Evolutionary conservation across 208 protist genomes (phyloP).

Genomic region (Naegleria gruberi): DNA sequence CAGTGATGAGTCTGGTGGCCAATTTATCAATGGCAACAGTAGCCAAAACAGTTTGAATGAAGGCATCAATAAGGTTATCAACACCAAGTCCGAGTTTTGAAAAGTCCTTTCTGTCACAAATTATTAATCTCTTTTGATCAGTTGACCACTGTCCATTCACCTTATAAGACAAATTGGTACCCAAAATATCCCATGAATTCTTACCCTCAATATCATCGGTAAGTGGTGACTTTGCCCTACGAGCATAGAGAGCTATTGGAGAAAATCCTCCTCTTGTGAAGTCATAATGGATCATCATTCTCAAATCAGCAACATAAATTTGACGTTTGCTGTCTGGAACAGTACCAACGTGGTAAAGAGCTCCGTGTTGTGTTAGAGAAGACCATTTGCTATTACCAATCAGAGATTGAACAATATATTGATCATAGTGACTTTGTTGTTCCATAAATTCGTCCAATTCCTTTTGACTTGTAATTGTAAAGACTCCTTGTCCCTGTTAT

Average conservation of each 20-base stretch:
- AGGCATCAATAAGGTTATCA: conserved; percentile 58
- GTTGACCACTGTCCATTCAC: conserved; percentile 40
- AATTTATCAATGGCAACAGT: conserved; percentile 56
- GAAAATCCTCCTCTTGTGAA: conserved; percentile 34
- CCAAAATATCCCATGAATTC: conserved; percentile 48
- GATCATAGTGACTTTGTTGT: conserved; percentile 42
- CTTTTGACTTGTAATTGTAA: conserved; percentile 46
- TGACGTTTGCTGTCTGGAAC: conserved; percentile 44
- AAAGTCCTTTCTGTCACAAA: conserved; percentile 53
- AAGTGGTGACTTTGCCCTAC: neutral
- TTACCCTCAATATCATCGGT: neutral
- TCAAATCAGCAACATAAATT: conserved; percentile 50
- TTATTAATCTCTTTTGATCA: conserved; percentile 48
- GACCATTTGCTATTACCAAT: conserved; percentile 54
- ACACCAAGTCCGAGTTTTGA: conserved; percentile 51
- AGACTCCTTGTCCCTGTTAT: conserved; percentile 50
- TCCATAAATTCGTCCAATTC: conserved; percentile 54
- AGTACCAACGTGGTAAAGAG: conserved; percentile 41
- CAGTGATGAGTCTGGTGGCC: conserved; percentile 2
- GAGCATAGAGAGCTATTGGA: conserved; percentile 46
- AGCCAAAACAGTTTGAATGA: conserved; percentile 52
- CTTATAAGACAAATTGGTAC: conserved; percentile 51
- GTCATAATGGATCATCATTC: conserved; percentile 47
- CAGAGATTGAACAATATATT: conserved; percentile 56
- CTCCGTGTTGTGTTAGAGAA: neutral